Evolutionary conservation across 78 protist genomes (phyloP), one percentile per base, ranked within the genome.

Genomic region (Guillardia theta): DNA sequence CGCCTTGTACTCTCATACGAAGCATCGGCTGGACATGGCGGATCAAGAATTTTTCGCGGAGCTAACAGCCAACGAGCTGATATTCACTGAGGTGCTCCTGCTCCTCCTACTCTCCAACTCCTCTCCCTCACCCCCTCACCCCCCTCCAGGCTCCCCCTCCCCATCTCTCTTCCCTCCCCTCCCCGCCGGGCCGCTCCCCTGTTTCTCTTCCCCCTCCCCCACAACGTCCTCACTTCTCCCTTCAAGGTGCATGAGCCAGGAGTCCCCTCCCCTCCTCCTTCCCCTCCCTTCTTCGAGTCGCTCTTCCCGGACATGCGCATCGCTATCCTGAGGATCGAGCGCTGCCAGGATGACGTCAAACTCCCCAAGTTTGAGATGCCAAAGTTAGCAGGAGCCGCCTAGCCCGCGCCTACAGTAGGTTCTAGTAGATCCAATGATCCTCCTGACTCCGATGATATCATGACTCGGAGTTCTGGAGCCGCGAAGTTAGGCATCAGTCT

Each of bases 221-320:
- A 15, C 33, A 36, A 43, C 83, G 21, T 70, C 45, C 83, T 33
- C 6, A 15, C 6, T 33, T 43, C 83, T 12, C 83, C 6, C 46
- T 18, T 18, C 45, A 36, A 70, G 83, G 83, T 70, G 41, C 83
- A 43, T 15, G 83, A 70, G 22, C 15, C 33, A 70, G 83, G 83
- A 12, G 36, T 43, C 9, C 27, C 9, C 27, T 36, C 83, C n/a
- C 83, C 83, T 15, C 83, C 83, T 4, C 46, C 83, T 1, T 70
- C 83, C 27, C 83, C 83, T 2, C 83, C 83, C 33, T 70, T 70
- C 83, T 70, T 70, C 83, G 83, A 70, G 41, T 70, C 83, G 10
- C 83, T 70, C 22, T 70, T 70, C 41, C 83, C 83, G 70, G 70
- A 58, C 39, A 24, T 27, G 27, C 70, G 70, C 39, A 58, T 58